Base-by-base conservation (phyloP, 768 basidiomycete genomes). In the Pleurotus pulmonarius region DNA sequence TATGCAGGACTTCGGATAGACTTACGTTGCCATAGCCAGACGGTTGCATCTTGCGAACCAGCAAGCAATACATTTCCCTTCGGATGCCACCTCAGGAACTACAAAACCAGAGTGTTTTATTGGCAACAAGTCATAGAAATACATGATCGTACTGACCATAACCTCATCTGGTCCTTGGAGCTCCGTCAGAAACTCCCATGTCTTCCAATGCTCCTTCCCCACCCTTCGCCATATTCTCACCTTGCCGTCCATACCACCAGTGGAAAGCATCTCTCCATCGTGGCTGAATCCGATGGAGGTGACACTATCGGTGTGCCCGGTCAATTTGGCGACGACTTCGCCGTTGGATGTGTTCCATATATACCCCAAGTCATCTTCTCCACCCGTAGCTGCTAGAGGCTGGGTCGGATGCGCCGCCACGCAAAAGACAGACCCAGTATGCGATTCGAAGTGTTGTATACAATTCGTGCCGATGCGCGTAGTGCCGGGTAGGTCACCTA, bases 1-100 rank as follows among this genome's bases (percentile, higher is more conserved):
- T 15, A n/a, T n/a, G 11, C 11, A 60, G 52, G 25, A 18, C 39
- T 41, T 22, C 47, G 45, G 18, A 46, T 49, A 16, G n/a, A 72
- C 88, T 63, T 70, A 97, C 96, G 74, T 76, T 98, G 93, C 94
- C 94, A 99, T 61, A 99, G 75, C 97, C 97, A 99, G 22, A 94
- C 85, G 0, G 91, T 96, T 5, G 88, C 82, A 70, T 98, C 96
- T 62, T 96, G 92, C 6, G 92, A 89, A 41, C 97, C 97, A 1
- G 91, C 94, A 4, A 98, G 79, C 0, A 99, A 80, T 2, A 96
- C 88, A 39, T 77, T 72, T 4, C 95, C 97, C 68, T 87, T 95
- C 0, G 97, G 97, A 76, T 99, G 97, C 96, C 96, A 99, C 74
- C 85, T 79, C 49, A 98, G 66, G 81, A 92, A 98, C 95, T 98